These are phyloP conservation scores for Parasitella parasitica DNA, from an alignment of 371 early-diverging fungal species.

Conservation along the genomic window DNA sequence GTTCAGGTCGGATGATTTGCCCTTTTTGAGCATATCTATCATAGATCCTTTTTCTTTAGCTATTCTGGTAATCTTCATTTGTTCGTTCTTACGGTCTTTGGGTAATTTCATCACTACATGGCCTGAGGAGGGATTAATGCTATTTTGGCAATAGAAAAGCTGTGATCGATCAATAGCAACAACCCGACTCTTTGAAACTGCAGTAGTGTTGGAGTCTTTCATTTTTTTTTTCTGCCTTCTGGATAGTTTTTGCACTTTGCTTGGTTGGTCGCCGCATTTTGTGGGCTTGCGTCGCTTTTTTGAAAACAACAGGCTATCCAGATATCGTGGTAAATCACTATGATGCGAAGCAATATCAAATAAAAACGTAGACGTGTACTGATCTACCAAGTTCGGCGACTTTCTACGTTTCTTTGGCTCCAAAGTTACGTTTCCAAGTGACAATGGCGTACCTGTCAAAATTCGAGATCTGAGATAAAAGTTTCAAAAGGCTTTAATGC, in stretches of 20 bases:
- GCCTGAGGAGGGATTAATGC: neutral
- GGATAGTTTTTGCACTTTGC: neutral
- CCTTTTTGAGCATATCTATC: neutral
- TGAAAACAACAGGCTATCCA: neutral
- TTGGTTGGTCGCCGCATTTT: neutral
- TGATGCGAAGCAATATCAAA: neutral
- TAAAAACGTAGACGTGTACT: neutral
- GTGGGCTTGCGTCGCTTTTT: neutral
- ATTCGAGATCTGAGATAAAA: neutral
- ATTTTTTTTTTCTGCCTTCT: conserved; percentile 2
- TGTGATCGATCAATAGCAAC: neutral
- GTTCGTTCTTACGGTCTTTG: neutral
- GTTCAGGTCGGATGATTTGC: neutral
- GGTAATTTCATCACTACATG: neutral
- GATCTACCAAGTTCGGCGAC: neutral
- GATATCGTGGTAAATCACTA: neutral
- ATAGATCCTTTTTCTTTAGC: too few species aligned
- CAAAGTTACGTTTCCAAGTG: neutral
- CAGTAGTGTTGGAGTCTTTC: neutral
- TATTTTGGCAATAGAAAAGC: neutral
- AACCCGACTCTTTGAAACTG: neutral
- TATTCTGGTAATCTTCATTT: too few species aligned
- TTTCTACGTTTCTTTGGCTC: neutral
- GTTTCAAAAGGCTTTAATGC: neutral
- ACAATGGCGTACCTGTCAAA: neutral